Percentiles rank a stretch among this genome's conserved stretches.
These are phyloP conservation scores for Puccinia triticina DNA, from an alignment of 1,284 basidiomycete genomes.

Conservation along the genomic window DNA sequence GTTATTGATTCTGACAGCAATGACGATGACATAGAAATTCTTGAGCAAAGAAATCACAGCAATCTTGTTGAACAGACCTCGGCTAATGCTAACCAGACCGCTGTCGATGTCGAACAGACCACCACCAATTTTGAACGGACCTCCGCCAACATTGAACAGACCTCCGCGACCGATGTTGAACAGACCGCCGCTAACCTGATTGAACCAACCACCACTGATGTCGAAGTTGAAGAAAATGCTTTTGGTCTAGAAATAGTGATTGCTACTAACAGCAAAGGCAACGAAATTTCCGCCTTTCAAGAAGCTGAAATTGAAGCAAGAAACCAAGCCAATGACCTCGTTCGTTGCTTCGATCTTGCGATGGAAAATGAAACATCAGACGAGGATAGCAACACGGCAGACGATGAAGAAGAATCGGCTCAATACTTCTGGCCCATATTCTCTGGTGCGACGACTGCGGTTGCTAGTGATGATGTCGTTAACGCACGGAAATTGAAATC, in stretches of 20 bases:
- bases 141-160: no score
- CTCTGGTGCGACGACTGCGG: neutral
- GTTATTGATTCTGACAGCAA: neutral
- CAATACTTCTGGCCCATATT: conserved; percentile 9
- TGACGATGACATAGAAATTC: conserved; percentile 10
- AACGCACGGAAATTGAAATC: neutral
- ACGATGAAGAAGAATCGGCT: neutral
- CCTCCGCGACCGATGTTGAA: no score
- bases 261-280: neutral
- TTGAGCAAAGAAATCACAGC: neutral
- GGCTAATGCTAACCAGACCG: no score
- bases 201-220: no score
- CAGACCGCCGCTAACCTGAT: no score
- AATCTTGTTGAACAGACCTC: no score
- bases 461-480: neutral
- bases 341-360: neutral
- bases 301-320: conserved; percentile 9
- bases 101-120: no score
- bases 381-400: neutral
- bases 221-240: neutral
- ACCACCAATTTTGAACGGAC: no score
- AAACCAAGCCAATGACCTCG: conserved; percentile 8
- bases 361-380: conserved; percentile 4
- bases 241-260: neutral
- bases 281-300: neutral